A percentile compares a stretch with the other conserved stretches of the same genome.
Evolutionary conservation across 352 stramenopile species (phyloP).

Genomic region (Phytophthora palmivora): DNA sequence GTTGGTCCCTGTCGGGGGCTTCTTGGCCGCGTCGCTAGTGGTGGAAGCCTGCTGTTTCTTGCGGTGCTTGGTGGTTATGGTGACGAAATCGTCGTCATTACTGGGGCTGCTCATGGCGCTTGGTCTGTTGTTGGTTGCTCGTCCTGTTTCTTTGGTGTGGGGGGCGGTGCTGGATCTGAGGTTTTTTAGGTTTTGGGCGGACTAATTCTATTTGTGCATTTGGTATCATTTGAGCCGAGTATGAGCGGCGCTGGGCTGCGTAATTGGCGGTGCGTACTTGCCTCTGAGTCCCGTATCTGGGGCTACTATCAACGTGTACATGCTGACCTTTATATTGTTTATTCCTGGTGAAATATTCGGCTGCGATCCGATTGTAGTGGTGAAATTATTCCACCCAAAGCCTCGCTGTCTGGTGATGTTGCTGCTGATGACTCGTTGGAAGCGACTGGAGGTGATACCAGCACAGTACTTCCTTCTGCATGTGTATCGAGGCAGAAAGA

Average conservation of each 20-base stretch:
- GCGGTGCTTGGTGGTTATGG: slow-evolving; percentile 76
- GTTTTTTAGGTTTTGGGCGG: too few relatives aligned
- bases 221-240: too few relatives aligned
- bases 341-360: background rate
- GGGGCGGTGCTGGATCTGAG: too few relatives aligned
- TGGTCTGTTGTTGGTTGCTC: slow-evolving; percentile 17
- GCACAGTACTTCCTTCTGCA: background rate
- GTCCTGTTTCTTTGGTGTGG: too few relatives aligned
- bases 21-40: slow-evolving; percentile 23
- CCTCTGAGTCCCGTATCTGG: background rate
- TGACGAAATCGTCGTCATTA: slow-evolving; percentile 80
- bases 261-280: slow-evolving; percentile 45
- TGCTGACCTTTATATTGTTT: background rate
- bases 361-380: slow-evolving; percentile 24
- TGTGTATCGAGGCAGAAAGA: background rate
- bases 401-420: background rate
- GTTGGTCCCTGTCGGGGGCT: slow-evolving; percentile 18
- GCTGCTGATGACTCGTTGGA: background rate
- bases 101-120: slow-evolving; percentile 39
- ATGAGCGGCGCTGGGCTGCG: slow-evolving; percentile 42
- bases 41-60: slow-evolving; percentile 54
- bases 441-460: background rate
- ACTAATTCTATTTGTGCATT: too few relatives aligned
- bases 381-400: slow-evolving; percentile 36
- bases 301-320: background rate